These are phyloP conservation scores for Candida railenensis DNA, from an alignment of 805 yeast genomes.

Conservation along the genomic window DNA sequence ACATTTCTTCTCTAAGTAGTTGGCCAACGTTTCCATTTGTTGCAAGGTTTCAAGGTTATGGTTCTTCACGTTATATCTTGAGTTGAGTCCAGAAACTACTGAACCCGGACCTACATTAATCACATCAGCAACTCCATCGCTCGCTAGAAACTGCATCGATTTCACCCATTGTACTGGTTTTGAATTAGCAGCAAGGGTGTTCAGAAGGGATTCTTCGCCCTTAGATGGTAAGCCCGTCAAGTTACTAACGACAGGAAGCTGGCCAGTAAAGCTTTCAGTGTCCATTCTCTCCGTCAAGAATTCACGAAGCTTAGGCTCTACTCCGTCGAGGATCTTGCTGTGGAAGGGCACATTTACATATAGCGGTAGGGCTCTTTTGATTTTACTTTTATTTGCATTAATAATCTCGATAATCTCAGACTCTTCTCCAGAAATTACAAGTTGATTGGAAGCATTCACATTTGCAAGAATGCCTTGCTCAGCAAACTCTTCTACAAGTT, in stretches of 20 bases:
- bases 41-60: slow-evolving; percentile 7
- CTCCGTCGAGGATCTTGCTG: slow-evolving; percentile 34
- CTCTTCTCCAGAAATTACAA: slow-evolving; percentile 44
- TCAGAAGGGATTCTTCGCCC: slow-evolving; percentile 19
- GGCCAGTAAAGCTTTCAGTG: slow-evolving; percentile 3
- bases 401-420: slow-evolving; percentile 23
- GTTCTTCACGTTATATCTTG: slow-evolving; percentile 13
- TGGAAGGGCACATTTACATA: slow-evolving; percentile 56
- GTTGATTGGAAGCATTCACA: slow-evolving; percentile 41
- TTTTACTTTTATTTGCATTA: too few species aligned
- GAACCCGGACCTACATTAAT: slow-evolving; percentile 41
- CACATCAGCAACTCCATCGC: slow-evolving; percentile 15
- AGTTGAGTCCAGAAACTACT: slow-evolving; percentile 26
- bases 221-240: slow-evolving; percentile 22
- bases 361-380: too few species aligned
- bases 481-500: slow-evolving; percentile 16
- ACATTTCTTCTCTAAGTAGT: not conserved
- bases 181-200: slow-evolving; percentile 39
- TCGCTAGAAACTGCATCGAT: slow-evolving; percentile 26
- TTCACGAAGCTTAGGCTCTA: slow-evolving; percentile 30
- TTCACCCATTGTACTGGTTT: slow-evolving; percentile 45
- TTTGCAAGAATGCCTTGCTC: slow-evolving; percentile 42
- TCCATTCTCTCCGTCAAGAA: slow-evolving; percentile 4
- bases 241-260: slow-evolving; percentile 40
- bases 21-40: not conserved